These are phyloP conservation scores for Pseudocercospora eumusae DNA, from an alignment of 2,329 filamentous ascomycete genomes.

Conservation along the genomic window DNA sequence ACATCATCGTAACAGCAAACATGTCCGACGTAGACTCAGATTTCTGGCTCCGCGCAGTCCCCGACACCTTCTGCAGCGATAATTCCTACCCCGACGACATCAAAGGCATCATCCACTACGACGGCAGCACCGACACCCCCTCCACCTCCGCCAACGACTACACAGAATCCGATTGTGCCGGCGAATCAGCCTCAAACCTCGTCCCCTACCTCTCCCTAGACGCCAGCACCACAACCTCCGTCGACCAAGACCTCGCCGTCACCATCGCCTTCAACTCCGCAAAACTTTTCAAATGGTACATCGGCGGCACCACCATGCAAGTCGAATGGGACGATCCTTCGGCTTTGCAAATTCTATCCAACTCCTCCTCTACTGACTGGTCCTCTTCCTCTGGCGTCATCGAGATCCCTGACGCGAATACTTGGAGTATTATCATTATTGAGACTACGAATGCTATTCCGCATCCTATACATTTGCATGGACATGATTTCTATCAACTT, in stretches of 20 bases:
- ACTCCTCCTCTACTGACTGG: conserved; percentile 39
- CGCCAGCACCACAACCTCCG: conserved; percentile 14
- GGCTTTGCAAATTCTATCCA: conserved; percentile 40
- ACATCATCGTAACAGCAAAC: conserved; percentile 39
- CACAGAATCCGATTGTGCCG: conserved; percentile 40
- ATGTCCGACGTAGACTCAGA: conserved; percentile 34
- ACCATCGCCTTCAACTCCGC: conserved; percentile 36
- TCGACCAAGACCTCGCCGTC: conserved; percentile 29
- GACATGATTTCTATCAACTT: conserved; percentile 50
- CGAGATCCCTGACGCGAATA: conserved; percentile 35
- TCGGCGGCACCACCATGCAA: conserved; percentile 45
- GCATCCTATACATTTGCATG: conserved; percentile 47
- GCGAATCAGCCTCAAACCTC: conserved; percentile 40
- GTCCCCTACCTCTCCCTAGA: conserved; percentile 39
- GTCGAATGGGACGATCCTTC: conserved; percentile 46
- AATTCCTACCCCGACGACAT: conserved; percentile 40
- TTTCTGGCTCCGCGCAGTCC: conserved; percentile 43
- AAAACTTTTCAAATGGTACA: conserved; percentile 44
- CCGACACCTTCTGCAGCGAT: conserved; percentile 44
- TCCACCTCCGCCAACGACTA: conserved; percentile 40
- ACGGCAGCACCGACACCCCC: conserved; percentile 36
- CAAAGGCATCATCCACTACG: conserved; percentile 43
- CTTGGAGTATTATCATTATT: conserved; percentile 34
- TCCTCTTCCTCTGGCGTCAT: conserved; percentile 41
- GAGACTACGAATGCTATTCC: conserved; percentile 35